Conservation (phyloP, 2,329 filamentous ascomycete genomes). For the Bipolaris bicolor region DNA sequence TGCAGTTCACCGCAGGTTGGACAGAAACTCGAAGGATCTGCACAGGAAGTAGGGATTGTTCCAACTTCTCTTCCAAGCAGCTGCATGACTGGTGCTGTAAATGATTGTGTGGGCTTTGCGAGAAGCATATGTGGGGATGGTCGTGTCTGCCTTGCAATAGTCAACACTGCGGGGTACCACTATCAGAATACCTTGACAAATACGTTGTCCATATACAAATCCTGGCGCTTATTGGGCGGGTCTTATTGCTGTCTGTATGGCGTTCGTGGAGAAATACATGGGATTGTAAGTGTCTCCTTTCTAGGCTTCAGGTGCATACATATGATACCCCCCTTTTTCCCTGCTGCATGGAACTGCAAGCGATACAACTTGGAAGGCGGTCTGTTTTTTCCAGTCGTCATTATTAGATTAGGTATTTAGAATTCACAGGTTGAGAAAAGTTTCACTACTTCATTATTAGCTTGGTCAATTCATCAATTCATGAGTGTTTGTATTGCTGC, state of each 20-base stretch:
- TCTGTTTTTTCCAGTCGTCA: neutral
- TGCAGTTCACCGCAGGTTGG: constrained; percentile 71
- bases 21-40: constrained; percentile 53
- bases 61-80: neutral
- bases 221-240: neutral
- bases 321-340: constrained; percentile 1
- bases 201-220: neutral
- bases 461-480: neutral
- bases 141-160: constrained; percentile 2
- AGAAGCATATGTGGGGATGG: neutral
- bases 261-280: neutral
- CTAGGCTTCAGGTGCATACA: neutral
- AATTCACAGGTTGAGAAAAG: neutral
- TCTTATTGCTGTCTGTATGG: neutral
- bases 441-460: neutral
- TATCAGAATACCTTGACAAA: neutral
- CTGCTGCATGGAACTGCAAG: neutral
- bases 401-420: no score
- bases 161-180: neutral
- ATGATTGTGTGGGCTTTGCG: neutral
- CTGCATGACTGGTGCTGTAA: constrained; percentile 1
- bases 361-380: neutral
- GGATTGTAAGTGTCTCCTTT: neutral
- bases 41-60: constrained; percentile 18
- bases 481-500: neutral